Evolutionary conservation across 2,329 filamentous ascomycete genomes (phyloP).

Genomic region (Penicillium griseofulvum): DNA sequence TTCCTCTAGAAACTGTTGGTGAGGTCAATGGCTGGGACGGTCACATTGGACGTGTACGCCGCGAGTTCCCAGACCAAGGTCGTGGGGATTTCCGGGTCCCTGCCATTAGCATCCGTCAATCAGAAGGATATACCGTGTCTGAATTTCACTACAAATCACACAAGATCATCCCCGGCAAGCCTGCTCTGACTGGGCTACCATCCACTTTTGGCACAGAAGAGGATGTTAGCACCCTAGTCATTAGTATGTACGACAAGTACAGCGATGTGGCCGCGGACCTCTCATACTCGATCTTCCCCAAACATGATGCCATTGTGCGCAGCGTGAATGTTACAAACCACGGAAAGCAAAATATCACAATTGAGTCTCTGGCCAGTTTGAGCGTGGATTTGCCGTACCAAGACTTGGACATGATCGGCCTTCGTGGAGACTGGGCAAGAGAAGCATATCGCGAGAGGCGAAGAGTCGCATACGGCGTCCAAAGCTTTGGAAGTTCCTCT

Average conservation of each 20-base stretch:
- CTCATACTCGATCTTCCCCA: slow-evolving; percentile 63
- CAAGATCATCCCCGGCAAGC: slow-evolving; percentile 57
- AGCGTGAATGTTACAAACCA: slow-evolving; percentile 63
- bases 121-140: slow-evolving; percentile 58
- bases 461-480: slow-evolving; percentile 54
- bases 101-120: slow-evolving; percentile 60
- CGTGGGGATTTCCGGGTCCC: slow-evolving; percentile 63
- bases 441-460: slow-evolving; percentile 57
- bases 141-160: slow-evolving; percentile 60
- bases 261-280: slow-evolving; percentile 59
- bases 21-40: slow-evolving; percentile 54
- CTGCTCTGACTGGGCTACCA: slow-evolving; percentile 55
- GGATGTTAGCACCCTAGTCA: slow-evolving; percentile 59
- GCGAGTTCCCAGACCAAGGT: slow-evolving; percentile 64
- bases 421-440: slow-evolving; percentile 62
- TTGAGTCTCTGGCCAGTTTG: slow-evolving; percentile 60
- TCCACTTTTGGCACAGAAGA: slow-evolving; percentile 57
- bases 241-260: slow-evolving; percentile 59
- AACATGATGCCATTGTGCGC: slow-evolving; percentile 59
- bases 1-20: slow-evolving; percentile 41
- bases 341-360: slow-evolving; percentile 51
- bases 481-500: slow-evolving; percentile 58
- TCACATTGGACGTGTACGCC: slow-evolving; percentile 51
- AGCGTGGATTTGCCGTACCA: slow-evolving; percentile 61
- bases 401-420: slow-evolving; percentile 61